Percentiles rank a stretch among this genome's conserved stretches.
Evolutionary conservation across 1,284 basidiomycete species (phyloP).

Genomic region (Fomitopsis betulina): DNA sequence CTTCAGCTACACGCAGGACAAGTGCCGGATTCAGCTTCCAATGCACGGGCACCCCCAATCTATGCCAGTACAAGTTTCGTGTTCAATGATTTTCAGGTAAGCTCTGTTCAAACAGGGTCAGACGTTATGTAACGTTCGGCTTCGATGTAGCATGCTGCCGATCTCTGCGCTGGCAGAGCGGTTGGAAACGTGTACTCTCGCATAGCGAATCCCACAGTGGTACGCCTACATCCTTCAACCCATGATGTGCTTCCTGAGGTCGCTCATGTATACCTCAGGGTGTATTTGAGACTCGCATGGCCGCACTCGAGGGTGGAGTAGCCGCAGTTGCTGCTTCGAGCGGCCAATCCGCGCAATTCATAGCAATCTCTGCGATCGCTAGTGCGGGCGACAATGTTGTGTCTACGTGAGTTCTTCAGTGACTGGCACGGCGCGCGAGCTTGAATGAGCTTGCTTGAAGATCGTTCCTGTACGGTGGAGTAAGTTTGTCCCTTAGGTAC

Average conservation of each 20-base stretch:
- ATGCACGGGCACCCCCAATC: slow-evolving; percentile 81
- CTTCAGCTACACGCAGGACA: slow-evolving; percentile 85
- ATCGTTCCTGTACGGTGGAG: slow-evolving; percentile 65
- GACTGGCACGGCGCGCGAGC: not conserved
- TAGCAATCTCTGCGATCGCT: slow-evolving; percentile 68
- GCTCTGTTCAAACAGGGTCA: not conserved
- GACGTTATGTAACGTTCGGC: not conserved
- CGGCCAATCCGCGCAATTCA: slow-evolving; percentile 81
- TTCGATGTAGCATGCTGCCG: slow-evolving; percentile 64
- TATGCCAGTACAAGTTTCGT: slow-evolving; percentile 77
- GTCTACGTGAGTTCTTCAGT: slow-evolving; percentile 46
- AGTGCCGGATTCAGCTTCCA: slow-evolving; percentile 62
- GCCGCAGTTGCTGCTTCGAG: slow-evolving; percentile 79
- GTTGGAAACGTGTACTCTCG: slow-evolving; percentile 76
- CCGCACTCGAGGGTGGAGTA: slow-evolving; percentile 78
- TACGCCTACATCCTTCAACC: slow-evolving; percentile 30
- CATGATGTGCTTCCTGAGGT: no score
- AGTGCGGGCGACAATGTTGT: slow-evolving; percentile 78
- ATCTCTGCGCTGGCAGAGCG: slow-evolving; percentile 68
- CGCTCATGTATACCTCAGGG: slow-evolving; percentile 36
- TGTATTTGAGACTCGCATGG: slow-evolving; percentile 83
- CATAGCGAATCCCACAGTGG: slow-evolving; percentile 82
- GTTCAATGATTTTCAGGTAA: slow-evolving; percentile 71
- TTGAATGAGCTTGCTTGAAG: slow-evolving; percentile 23
- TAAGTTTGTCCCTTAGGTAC: slow-evolving; percentile 25